Base-by-base conservation (phyloP, 164 flowering plant species). In the Piper betle region DNA sequence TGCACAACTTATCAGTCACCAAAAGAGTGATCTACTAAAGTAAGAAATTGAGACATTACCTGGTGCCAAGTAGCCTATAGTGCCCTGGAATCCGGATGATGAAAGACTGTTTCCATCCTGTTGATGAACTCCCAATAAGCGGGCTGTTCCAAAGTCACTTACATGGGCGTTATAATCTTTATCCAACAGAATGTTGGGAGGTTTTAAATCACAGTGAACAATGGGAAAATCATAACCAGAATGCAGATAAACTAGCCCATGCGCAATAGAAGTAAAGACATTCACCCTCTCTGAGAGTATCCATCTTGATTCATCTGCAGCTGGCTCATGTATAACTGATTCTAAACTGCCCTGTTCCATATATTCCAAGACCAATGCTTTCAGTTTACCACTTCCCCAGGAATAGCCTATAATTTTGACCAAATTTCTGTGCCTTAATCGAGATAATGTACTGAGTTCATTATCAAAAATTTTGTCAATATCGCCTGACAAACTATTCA, bases 1-100 rank as follows among this genome's bases (percentile, higher is more conserved):
- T 17, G 0, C 53, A 17, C 53, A 50, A 50, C 17, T 50, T 50
- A 50, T 10, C 17, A 50, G 53, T 11, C 37, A 42, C 20, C 11
- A 41, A 19, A 15, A 46, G 39, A 3, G 19, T 6, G 39, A 57
- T 20, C 18, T 9, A 33, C 60, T 4, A 2, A 53, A 37, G 0
- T 13, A 20, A 53, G 12, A 59, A 60, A 59, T 53, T 25, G 33
- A 25, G 33, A 25, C 33, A 25, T 68, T 84, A 87, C 96, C 97
- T 72, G 97, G 97, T 62, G 96, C 96, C 78, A 91, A 53, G 73
- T 91, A 91, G 62, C 97, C 97, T 54, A 91, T 74, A 12, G 95
- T 90, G 75, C 97, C 97, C 74, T 84, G 76, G 58, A 87, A 87
- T 59, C 85, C 82, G 33, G 86, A 75, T 5, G 82, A 68, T 19